Evolutionary conservation across 768 basidiomycete species (phyloP), one percentile per base, ranked within the genome.

Genomic region (Pseudohyphozyma bogoriensis): DNA sequence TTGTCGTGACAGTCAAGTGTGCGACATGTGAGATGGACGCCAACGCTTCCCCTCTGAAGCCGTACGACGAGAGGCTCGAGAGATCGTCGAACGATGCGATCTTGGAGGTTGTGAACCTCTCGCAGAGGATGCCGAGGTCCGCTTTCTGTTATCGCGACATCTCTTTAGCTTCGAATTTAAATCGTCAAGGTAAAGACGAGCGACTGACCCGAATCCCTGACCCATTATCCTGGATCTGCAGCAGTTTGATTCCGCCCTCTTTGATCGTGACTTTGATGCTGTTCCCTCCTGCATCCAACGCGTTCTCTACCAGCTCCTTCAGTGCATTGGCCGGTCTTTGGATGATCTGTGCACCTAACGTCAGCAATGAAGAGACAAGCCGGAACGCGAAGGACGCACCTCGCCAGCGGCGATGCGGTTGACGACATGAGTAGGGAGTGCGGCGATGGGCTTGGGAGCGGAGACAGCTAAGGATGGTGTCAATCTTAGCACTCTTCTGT

Each of bases 201-300:
- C 6, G 51, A 52, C 51, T 53, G 22, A 90, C 91, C 50, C 86
- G 81, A 69, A 97, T 96, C 3, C 93, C 95, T 74, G 83, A 87
- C 0, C 95, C 93, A 71, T 99, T 95, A 71, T 99, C 95, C 69
- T 91, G 87, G 55, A 97, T 92, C 74, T 95, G 89, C 39, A 97
- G 79, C 20, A 92, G 76, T 72, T 93, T 97, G 77, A 96, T 77
- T 5, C 95, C 95, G 1, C 93, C 95, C 64, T 99, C 93, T 74
- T 95, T 96, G 67, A 92, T 79, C 0, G 84, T 87, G 55, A 97
- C 78, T 39, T 85, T 83, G 71, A 97, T 89, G 0, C 83, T 83
- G 0, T 87, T 91, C 28, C 89, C 78, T 0, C 88, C 85, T 0
- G 95, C 95, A 75, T 99, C 95, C n/a, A 99, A 79, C 26, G 85